Percentiles rank a stretch among this genome's conserved stretches.
Conservation (phyloP, 306 rosid species). For the Trichosanthes truncata region DNA sequence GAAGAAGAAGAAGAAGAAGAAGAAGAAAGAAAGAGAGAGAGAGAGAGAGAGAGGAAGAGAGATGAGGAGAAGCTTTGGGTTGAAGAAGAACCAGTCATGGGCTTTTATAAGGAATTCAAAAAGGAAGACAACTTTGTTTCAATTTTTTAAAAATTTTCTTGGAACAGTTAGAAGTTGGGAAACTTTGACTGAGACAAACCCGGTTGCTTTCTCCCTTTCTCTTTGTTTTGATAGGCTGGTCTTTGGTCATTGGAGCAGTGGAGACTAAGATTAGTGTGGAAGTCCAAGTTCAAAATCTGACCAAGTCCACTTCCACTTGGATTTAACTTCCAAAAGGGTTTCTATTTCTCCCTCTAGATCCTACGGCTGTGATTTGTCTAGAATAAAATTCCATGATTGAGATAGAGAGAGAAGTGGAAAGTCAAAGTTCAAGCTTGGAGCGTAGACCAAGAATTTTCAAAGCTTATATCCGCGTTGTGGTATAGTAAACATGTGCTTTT, state of each 20-base stretch:
- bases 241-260: constrained; percentile 3
- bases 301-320: constrained; percentile 2
- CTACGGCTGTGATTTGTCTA: not conserved
- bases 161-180: not conserved
- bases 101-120: not conserved
- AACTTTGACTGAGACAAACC: constrained; percentile 6
- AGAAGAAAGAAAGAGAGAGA: too few relatives aligned
- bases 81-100: not conserved
- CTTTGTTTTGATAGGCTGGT: not conserved
- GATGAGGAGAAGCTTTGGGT: not conserved
- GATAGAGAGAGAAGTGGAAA: constrained; percentile 1
- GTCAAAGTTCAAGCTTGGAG: constrained; percentile 3
- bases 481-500: not conserved
- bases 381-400: not conserved
- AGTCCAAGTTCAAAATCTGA: constrained; percentile 13
- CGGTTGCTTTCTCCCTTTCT: not conserved
- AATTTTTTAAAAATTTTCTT: not conserved
- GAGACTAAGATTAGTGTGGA: constrained; percentile 2
- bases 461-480: constrained; percentile 9
- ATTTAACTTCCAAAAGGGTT: constrained; percentile 3
- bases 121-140: not conserved
- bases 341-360: constrained; percentile 4
- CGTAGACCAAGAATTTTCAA: constrained; percentile 12
- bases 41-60: not conserved
- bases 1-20: not conserved